Evolutionary conservation across 345 rosid genomes (phyloP).

Genomic region (Excoecaria agallocha): DNA sequence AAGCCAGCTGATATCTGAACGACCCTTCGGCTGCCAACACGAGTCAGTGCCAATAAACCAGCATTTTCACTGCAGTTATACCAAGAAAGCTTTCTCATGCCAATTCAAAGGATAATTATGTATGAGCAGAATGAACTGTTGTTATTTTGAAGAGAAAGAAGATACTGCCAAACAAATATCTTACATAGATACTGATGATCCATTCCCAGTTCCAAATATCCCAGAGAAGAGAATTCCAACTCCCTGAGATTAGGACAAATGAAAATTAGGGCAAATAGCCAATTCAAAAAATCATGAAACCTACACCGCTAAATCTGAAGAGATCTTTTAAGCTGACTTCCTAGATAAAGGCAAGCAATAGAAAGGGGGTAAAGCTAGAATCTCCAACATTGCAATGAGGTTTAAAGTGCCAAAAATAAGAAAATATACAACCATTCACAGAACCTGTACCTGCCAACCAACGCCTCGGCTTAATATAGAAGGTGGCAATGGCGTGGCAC

Average conservation of each 20-base stretch:
- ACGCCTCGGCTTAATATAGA: conserved; percentile 93
- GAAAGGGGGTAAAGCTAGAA: neutral
- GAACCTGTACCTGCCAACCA: conserved; percentile 86
- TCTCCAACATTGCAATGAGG: neutral
- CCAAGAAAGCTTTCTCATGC: conserved; percentile 6
- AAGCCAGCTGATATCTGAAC: conserved; percentile 90
- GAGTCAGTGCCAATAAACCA: conserved; percentile 82
- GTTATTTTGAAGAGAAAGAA: conserved; percentile 8
- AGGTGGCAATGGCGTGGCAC: conserved; percentile 93
- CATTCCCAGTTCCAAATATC: conserved; percentile 91
- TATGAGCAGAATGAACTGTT: neutral
- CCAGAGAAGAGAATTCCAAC: conserved; percentile 89
- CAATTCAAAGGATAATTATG: neutral
- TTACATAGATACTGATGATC: conserved; percentile 87
- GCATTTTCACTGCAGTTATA: conserved; percentile 73
- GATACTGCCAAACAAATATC: conserved; percentile 22
- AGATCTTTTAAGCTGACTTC: neutral
- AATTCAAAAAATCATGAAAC: neutral
- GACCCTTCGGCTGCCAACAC: conserved; percentile 88
- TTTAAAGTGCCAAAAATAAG: neutral
- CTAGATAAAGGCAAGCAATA: neutral
- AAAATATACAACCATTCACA: conserved; percentile 10
- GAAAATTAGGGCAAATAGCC: neutral
- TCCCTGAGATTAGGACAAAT: conserved; percentile 49
- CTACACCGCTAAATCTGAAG: neutral